These are phyloP conservation scores for Erucastrum elatum DNA, from an alignment of 345 rosid genomes.

Conservation along the genomic window DNA sequence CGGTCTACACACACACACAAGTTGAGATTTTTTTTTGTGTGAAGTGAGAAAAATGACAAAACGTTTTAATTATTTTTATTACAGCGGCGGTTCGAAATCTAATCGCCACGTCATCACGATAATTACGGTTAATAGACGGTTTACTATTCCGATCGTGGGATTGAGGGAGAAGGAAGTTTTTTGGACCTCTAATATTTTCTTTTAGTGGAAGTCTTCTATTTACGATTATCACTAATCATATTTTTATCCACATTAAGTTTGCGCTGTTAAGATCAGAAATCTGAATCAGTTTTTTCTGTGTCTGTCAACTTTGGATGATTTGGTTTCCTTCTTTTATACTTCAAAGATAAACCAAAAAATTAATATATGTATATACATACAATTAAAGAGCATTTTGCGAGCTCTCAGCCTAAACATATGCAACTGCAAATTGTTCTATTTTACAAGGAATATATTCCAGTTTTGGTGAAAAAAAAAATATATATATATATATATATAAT, in stretches of 20 bases:
- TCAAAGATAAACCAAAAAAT: not conserved
- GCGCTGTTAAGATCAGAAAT: not conserved
- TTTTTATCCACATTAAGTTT: not conserved
- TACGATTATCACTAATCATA: not conserved
- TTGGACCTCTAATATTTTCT: not conserved
- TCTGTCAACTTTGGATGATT: not conserved
- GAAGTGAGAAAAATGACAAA: slow-evolving; percentile 26
- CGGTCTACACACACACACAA: slow-evolving; percentile 13
- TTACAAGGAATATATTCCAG: not conserved
- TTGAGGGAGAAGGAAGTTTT: not conserved
- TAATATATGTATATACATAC: not conserved
- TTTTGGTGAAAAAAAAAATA: not conserved
- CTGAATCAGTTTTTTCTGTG: not conserved
- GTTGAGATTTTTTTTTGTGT: not conserved
- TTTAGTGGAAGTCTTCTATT: not conserved
- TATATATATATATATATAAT: not conserved
- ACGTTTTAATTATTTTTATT: slow-evolving; percentile 28
- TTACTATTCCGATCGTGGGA: slow-evolving; percentile 31
- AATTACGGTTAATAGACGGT: slow-evolving; percentile 23
- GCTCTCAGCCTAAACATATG: not conserved
- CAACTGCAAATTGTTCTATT: not conserved
- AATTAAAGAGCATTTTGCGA: too few species aligned
- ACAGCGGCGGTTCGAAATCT: slow-evolving; percentile 20
- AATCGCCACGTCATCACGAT: slow-evolving; percentile 31
- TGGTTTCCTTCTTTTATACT: not conserved